These are phyloP conservation scores for Thamnidium elegans DNA, from an alignment of 192 early-diverging fungal genomes.

Conservation along the genomic window DNA sequence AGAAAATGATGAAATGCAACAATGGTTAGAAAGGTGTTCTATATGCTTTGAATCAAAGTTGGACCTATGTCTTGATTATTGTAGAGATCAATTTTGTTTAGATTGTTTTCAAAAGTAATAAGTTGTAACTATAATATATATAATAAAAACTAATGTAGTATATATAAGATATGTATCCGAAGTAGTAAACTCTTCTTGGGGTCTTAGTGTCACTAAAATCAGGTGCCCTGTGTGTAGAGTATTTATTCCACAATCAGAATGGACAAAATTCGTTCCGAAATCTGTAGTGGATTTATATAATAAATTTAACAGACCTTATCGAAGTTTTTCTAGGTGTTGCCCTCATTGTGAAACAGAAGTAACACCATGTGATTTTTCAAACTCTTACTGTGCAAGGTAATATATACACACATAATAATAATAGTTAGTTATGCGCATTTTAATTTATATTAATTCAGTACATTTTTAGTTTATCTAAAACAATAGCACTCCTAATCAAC, in stretches of 20 bases:
- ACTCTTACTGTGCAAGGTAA: not conserved
- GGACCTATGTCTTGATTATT: constrained; percentile 55
- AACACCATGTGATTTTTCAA: constrained; percentile 30
- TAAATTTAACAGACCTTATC: constrained; percentile 54
- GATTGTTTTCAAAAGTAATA: constrained; percentile 45
- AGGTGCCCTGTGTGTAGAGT: constrained; percentile 58
- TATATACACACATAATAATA: not conserved
- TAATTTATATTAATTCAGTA: constrained; percentile 3
- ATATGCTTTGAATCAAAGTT: constrained; percentile 58
- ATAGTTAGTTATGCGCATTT: not conserved
- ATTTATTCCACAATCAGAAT: constrained; percentile 46
- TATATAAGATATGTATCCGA: constrained; percentile 45
- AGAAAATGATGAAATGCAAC: constrained; percentile 42
- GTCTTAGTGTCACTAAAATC: constrained; percentile 52
- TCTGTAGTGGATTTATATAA: constrained; percentile 43
- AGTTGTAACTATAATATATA: too few species aligned
- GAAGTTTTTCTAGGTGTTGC: constrained; percentile 51
- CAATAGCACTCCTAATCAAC: not conserved
- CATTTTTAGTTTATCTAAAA: not conserved
- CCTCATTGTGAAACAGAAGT: constrained; percentile 48
- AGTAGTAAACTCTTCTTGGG: constrained; percentile 58
- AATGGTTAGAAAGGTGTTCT: constrained; percentile 53
- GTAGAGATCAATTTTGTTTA: constrained; percentile 56
- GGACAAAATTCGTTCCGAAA: constrained; percentile 54
- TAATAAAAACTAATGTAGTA: not conserved